Conservation (phyloP, 2,329 filamentous ascomycete species). For the Mycosphaerella arachidis region DNA sequence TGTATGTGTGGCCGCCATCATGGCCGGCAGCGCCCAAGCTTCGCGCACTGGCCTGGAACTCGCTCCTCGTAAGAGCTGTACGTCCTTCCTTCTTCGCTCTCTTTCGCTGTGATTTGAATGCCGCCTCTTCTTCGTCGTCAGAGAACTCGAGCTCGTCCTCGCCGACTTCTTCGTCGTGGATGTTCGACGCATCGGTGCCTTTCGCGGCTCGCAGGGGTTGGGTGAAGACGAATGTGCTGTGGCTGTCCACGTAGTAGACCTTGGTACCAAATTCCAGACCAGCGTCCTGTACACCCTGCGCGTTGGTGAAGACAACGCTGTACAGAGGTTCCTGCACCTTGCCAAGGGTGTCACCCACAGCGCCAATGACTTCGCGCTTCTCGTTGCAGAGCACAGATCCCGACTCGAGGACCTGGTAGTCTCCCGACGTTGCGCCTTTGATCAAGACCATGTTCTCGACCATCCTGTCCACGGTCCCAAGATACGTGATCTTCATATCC, state of each 20-base stretch:
- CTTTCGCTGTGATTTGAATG: conserved; percentile 35
- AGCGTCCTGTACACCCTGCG: conserved; percentile 62
- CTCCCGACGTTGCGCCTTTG: conserved; percentile 71
- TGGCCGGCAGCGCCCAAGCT: conserved; percentile 1
- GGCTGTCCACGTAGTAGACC: conserved; percentile 73
- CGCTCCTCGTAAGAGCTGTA: conserved; percentile 20
- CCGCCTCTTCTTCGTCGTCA: conserved; percentile 86
- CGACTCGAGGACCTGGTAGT: conserved; percentile 77
- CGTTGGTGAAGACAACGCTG: conserved; percentile 68
- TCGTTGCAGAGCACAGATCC: conserved; percentile 78
- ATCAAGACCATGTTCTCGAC: conserved; percentile 77
- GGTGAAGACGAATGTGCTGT: conserved; percentile 83
- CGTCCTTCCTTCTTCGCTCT: conserved; percentile 29
- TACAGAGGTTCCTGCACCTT: conserved; percentile 83
- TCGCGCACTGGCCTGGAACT: conserved; percentile 14
- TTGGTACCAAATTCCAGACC: conserved; percentile 65
- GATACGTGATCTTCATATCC: conserved; percentile 69
- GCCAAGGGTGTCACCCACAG: conserved; percentile 77
- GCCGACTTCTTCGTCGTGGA: conserved; percentile 85
- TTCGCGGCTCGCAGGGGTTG: conserved; percentile 73
- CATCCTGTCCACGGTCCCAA: conserved; percentile 71
- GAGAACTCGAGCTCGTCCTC: conserved; percentile 92
- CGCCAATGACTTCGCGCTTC: conserved; percentile 72
- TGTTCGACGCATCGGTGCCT: conserved; percentile 89
- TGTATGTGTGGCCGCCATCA: conserved; percentile 12